These are phyloP conservation scores for Hordeum marinum DNA, from an alignment of 176 grass and related monocot genomes.

Conservation along the genomic window DNA sequence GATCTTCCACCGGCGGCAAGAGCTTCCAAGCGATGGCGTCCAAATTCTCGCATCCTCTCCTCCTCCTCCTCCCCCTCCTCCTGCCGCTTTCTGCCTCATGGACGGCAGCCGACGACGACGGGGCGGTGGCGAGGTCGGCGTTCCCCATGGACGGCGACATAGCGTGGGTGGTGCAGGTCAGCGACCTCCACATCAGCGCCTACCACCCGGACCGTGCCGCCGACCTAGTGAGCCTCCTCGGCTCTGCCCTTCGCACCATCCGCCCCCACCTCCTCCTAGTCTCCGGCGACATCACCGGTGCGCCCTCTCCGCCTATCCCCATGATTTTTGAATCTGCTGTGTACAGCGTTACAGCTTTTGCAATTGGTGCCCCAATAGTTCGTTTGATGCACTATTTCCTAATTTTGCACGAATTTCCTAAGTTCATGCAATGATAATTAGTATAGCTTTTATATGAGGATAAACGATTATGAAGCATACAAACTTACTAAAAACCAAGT, in stretches of 20 bases:
- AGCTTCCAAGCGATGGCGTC: background rate
- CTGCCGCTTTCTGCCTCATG: background rate
- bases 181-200: slow-evolving; percentile 76
- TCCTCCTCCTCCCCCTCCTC: background rate
- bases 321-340: background rate
- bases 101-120: slow-evolving; percentile 18
- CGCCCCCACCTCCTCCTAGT: slow-evolving; percentile 73
- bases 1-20: background rate
- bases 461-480: background rate
- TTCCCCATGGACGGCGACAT: slow-evolving; percentile 77
- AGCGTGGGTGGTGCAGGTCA: slow-evolving; percentile 78
- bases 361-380: background rate
- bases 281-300: slow-evolving; percentile 88
- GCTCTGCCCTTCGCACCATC: slow-evolving; percentile 43
- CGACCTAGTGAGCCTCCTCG: slow-evolving; percentile 56
- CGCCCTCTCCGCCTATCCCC: background rate
- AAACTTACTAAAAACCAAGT: background rate
- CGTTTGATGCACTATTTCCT: background rate
- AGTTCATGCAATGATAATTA: background rate
- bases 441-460: background rate
- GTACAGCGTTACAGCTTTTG: background rate
- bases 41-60: background rate
- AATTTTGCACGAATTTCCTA: background rate
- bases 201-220: slow-evolving; percentile 58
- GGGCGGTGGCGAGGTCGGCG: slow-evolving; percentile 43